These are phyloP conservation scores for Vicia faba DNA, from an alignment of 306 rosid genomes.

Conservation along the genomic window DNA sequence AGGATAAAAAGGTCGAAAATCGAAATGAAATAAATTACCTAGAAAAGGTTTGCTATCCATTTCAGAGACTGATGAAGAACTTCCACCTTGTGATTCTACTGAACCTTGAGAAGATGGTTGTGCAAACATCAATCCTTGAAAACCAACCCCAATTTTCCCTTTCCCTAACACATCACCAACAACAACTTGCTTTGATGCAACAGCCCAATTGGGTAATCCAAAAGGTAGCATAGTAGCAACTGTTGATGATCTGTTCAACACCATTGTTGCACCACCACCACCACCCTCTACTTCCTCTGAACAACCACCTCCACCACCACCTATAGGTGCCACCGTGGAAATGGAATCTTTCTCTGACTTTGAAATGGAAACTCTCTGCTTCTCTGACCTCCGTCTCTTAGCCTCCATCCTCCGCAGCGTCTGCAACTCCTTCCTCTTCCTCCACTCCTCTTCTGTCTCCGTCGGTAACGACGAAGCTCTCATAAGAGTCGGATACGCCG, in stretches of 20 bases:
- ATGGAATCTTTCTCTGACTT: constrained; percentile 48
- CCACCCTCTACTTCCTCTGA: constrained; percentile 49
- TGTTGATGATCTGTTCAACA: constrained; percentile 34
- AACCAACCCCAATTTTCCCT: constrained; percentile 46
- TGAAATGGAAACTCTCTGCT: constrained; percentile 60
- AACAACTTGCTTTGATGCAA: constrained; percentile 51
- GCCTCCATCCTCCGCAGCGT: constrained; percentile 87
- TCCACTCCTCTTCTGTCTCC: constrained; percentile 93
- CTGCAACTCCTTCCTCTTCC: constrained; percentile 95
- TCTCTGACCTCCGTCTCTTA: constrained; percentile 81
- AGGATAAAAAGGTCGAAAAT: too few relatives aligned
- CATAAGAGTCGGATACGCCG: constrained; percentile 42
- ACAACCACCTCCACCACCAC: constrained; percentile 10
- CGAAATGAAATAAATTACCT: too few relatives aligned
- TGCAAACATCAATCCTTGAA: constrained; percentile 42
- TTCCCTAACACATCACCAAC: constrained; percentile 44
- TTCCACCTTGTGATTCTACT: constrained; percentile 74
- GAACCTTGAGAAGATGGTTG: constrained; percentile 73
- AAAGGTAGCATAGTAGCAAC: constrained; percentile 44
- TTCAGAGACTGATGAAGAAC: constrained; percentile 83
- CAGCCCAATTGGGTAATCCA: constrained; percentile 48
- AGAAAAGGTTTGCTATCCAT: constrained; percentile 68
- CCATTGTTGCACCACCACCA: constrained; percentile 24
- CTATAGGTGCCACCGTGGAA: background rate
- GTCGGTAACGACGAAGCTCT: constrained; percentile 84